phyloP scores from a whole-genome alignment of 768 basidiomycete species.

The Lepiota brunneoincarnata region DNA sequence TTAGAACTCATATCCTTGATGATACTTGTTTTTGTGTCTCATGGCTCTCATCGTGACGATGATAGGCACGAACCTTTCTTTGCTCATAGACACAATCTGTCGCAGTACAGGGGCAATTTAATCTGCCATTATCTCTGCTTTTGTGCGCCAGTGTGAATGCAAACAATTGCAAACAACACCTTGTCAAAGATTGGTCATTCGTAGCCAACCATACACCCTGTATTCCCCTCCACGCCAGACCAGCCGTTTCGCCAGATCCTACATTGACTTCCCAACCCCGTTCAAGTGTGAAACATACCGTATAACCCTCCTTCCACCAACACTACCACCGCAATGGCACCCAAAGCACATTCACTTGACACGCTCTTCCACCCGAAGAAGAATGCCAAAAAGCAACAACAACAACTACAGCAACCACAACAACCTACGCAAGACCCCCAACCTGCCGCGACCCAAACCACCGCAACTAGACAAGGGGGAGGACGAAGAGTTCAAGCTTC shows the following conservation, averaged over 20 bases:
- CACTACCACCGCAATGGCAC: constrained; percentile 32
- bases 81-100: background rate
- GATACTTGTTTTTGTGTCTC: background rate
- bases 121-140: too few relatives aligned
- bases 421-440: constrained; percentile 37
- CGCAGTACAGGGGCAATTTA: background rate
- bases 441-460: constrained; percentile 38
- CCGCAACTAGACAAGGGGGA: constrained; percentile 26
- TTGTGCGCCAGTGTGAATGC: background rate
- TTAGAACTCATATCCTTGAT: constrained; percentile 3
- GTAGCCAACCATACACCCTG: background rate
- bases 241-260: background rate
- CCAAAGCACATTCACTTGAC: constrained; percentile 38
- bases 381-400: constrained; percentile 33
- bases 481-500: constrained; percentile 54
- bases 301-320: background rate
- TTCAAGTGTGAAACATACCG: background rate
- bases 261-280: too few relatives aligned
- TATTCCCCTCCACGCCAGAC: background rate
- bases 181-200: constrained; percentile 1
- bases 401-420: constrained; percentile 30
- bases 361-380: constrained; percentile 72
- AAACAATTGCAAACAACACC: constrained; percentile 2
- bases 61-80: too few relatives aligned
- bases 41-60: background rate